Conservation (phyloP, 768 basidiomycete species). For the Leccinum uliginosum region DNA sequence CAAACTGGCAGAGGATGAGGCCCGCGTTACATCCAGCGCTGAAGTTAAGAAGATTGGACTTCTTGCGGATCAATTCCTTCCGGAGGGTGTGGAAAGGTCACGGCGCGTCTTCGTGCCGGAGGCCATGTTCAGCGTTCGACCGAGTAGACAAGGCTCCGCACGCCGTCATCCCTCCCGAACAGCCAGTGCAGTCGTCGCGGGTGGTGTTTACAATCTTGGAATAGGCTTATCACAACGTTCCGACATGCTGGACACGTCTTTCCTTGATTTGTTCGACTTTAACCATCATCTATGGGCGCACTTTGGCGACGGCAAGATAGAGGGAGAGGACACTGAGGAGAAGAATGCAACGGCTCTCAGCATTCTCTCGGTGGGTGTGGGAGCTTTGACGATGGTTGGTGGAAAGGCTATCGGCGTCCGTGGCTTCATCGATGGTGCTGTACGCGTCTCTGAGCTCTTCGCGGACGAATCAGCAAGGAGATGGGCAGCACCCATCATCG, state of each 20-base stretch:
- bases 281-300: constrained; percentile 73
- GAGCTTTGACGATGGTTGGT: constrained; percentile 87
- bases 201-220: constrained; percentile 76
- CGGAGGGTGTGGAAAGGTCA: constrained; percentile 74
- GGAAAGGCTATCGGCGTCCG: constrained; percentile 76
- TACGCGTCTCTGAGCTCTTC: constrained; percentile 73
- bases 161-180: constrained; percentile 33
- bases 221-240: constrained; percentile 74
- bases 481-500: constrained; percentile 86
- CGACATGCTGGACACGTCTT: constrained; percentile 74
- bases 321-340: constrained; percentile 31
- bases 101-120: constrained; percentile 91
- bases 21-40: constrained; percentile 57
- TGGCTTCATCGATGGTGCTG: constrained; percentile 70
- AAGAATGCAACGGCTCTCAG: constrained; percentile 60
- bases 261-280: constrained; percentile 84
- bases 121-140: constrained; percentile 82
- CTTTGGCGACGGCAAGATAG: constrained; percentile 49
- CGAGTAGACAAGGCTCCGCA: constrained; percentile 36
- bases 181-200: constrained; percentile 60
- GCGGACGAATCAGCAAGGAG: constrained; percentile 75
- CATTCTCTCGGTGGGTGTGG: constrained; percentile 71
- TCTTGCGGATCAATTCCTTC: constrained; percentile 75
- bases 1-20: constrained; percentile 77
- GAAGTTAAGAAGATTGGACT: constrained; percentile 64